A percentile compares a stretch with the other conserved stretches of the same genome.
phyloP scores from a whole-genome alignment of 2,329 filamentous ascomycete species.

The Penicillium hesseltinei region DNA sequence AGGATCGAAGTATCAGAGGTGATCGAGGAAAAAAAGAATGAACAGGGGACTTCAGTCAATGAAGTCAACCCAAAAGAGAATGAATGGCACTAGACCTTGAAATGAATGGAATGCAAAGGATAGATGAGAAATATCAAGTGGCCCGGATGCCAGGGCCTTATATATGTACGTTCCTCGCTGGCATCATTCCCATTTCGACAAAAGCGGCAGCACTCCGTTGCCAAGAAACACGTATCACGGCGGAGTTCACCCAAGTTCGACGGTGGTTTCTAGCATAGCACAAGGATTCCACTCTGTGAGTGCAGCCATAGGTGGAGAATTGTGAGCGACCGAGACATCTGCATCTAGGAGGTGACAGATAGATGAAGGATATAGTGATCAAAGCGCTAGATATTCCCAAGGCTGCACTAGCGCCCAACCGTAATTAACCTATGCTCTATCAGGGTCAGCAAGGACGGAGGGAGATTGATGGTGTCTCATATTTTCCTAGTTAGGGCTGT shows the following conservation, averaged over 20 bases:
- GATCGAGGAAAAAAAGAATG: constrained; percentile 24
- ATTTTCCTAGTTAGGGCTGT: constrained; percentile 14
- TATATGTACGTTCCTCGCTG: constrained; percentile 18
- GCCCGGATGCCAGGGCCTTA: constrained; percentile 13
- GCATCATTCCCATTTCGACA: constrained; percentile 14
- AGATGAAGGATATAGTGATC: constrained; percentile 25
- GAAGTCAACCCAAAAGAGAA: constrained; percentile 32
- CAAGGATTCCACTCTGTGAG: constrained; percentile 10
- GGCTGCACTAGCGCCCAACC: constrained; percentile 5
- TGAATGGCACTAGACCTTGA: constrained; percentile 30
- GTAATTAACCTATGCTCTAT: constrained; percentile 18
- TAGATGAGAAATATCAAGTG: constrained; percentile 22
- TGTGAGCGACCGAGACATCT: constrained; percentile 16
- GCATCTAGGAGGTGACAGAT: constrained; percentile 27
- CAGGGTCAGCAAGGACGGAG: not conserved
- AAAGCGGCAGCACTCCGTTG: constrained; percentile 12
- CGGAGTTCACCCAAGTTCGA: constrained; percentile 19
- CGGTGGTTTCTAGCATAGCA: constrained; percentile 12
- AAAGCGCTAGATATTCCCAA: constrained; percentile 13
- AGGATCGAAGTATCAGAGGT: constrained; percentile 19
- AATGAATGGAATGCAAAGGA: constrained; percentile 32
- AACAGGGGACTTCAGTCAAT: constrained; percentile 38
- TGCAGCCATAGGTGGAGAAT: constrained; percentile 28
- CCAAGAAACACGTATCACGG: constrained; percentile 18
- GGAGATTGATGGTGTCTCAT: constrained; percentile 9